A percentile compares a stretch with the other conserved stretches of the same genome.
Conservation (phyloP, 192 early-diverging fungal genomes). For the Coemansia sp. region DNA sequence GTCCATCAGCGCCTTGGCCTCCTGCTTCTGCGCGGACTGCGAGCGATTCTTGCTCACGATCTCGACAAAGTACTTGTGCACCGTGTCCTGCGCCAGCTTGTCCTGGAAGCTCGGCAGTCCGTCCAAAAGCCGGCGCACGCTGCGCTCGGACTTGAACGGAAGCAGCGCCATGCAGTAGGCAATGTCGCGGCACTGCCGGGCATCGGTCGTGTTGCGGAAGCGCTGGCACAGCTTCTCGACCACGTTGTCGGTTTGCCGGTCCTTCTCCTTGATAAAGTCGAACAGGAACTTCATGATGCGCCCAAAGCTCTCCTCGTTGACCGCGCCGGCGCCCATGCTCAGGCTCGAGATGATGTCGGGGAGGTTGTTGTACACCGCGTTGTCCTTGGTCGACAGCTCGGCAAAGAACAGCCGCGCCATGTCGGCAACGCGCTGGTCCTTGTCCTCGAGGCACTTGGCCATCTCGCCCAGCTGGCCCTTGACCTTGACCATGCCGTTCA, state of each 20-base stretch:
- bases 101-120: constrained; percentile 83
- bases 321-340: constrained; percentile 60
- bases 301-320: constrained; percentile 80
- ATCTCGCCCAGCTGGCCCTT: constrained; percentile 98
- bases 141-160: constrained; percentile 83
- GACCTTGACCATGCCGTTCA: constrained; percentile 99
- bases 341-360: constrained; percentile 97
- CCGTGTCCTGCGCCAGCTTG: constrained; percentile 80
- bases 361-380: constrained; percentile 98
- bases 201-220: constrained; percentile 76
- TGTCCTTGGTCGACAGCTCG: constrained; percentile 93
- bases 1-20: constrained; percentile 76
- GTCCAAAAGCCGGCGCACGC: constrained; percentile 80
- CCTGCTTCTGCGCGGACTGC: constrained; percentile 60
- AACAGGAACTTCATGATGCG: constrained; percentile 96
- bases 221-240: constrained; percentile 95
- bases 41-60: constrained; percentile 75
- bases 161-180: constrained; percentile 87
- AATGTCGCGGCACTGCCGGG: constrained; percentile 84
- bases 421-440: constrained; percentile 83
- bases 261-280: constrained; percentile 89
- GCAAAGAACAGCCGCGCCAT: constrained; percentile 94
- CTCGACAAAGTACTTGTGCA: constrained; percentile 84
- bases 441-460: constrained; percentile 93
- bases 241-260: constrained; percentile 91